Evolutionary conservation across 2,329 filamentous ascomycete genomes (phyloP).

Genomic region (Pyrenochaeta sp.): DNA sequence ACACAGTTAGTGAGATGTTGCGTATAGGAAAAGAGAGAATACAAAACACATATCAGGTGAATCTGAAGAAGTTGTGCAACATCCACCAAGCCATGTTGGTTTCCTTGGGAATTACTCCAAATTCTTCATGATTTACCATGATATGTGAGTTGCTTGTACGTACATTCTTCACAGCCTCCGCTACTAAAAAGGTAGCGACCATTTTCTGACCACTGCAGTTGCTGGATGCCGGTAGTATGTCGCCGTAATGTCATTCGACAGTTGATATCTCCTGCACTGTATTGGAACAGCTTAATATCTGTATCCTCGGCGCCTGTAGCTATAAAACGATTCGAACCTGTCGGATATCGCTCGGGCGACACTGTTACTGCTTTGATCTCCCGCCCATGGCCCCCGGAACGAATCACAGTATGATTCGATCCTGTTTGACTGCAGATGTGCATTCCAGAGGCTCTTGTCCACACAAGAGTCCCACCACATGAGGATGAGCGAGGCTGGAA

Average conservation of each 20-base stretch:
- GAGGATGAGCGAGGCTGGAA: conserved; percentile 50
- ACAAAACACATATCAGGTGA: too few relatives aligned
- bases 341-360: conserved; percentile 30
- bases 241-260: conserved; percentile 74
- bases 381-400: conserved; percentile 80
- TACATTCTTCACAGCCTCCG: conserved; percentile 79
- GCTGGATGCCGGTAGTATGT: conserved; percentile 85
- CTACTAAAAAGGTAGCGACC: conserved; percentile 82
- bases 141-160: neutral
- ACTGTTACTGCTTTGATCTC: conserved; percentile 77
- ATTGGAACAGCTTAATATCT: conserved; percentile 76
- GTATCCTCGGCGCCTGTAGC: conserved; percentile 78
- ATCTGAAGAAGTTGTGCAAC: too few relatives aligned
- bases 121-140: neutral
- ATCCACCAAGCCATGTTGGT: too few relatives aligned
- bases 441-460: conserved; percentile 73
- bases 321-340: conserved; percentile 53
- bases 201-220: conserved; percentile 74
- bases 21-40: neutral
- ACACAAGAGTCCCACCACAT: conserved; percentile 68
- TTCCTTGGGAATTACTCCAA: neutral
- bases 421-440: conserved; percentile 52
- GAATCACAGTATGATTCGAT: conserved; percentile 61
- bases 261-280: conserved; percentile 41
- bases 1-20: neutral